Evolutionary conservation across 768 basidiomycete genomes (phyloP), one percentile per base, ranked within the genome.

Genomic region (Austroboletus eburneus): DNA sequence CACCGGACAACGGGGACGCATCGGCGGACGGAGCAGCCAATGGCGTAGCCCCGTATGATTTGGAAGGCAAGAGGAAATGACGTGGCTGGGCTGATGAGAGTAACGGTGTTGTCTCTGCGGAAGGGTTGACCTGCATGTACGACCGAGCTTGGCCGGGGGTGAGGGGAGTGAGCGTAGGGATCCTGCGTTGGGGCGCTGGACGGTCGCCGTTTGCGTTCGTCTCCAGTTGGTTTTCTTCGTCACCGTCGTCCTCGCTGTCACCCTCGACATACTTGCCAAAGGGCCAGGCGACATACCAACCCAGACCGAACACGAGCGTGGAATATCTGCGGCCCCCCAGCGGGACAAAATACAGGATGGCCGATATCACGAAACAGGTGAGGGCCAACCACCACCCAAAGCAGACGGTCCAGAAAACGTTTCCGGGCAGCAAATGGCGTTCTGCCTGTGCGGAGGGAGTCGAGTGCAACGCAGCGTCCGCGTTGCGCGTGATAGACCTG

Each of bases 241-340:
- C 76, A 9, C 65, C 72, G 9, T 59, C 60, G 4, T 72, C 65
- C 30, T 72, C 71, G 20, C 71, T 63, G 49, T 84, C 83, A 10
- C 92, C 91, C 65, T 97, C 93, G 39, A 99, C 91, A 63, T 98
- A 99, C 67, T 97, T 97, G 17, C 96, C 94, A 62, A 99, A 99
- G 2, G 96, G 96, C 96, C 96, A 98, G 18, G 81, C 80, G 43
- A 97, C 78, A 64, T 99, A 99, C 89, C 93, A 96, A 6, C 92
- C 93, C 21, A 99, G 70, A 13, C 96, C 96, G 58, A 82, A 91
- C 5, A 97, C 72, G 24, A 98, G 75, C n/a, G 78, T 79, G 3
- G 90, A 80, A 63, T 95, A 98, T 40, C 80, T 83, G 54, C 74
- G 75, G 35, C 92, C 92, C 12, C 96, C 95, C 38, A 77, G 76